Percentiles rank a stretch among this genome's conserved stretches.
phyloP scores from a whole-genome alignment of 2,329 filamentous ascomycete genomes.

The Phialophora expanda region DNA sequence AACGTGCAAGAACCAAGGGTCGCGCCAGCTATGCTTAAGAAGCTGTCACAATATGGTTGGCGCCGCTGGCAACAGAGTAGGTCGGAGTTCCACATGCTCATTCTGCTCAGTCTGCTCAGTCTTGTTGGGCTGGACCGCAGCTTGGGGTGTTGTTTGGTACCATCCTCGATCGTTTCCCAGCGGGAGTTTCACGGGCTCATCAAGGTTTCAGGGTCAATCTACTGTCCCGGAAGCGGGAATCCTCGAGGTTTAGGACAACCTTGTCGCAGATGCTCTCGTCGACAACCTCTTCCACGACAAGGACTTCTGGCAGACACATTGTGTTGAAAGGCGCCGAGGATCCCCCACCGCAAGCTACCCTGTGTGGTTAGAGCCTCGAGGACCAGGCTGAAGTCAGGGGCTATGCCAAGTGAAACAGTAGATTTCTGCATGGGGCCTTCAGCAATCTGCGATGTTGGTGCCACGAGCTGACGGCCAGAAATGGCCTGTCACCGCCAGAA shows the following conservation, averaged over 20 bases:
- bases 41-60: neutral
- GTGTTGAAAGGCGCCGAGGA: neutral
- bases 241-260: neutral
- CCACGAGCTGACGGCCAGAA: slow-evolving; percentile 9
- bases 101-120: neutral
- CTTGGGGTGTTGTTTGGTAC: neutral
- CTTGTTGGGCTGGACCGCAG: neutral
- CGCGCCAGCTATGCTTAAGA: neutral
- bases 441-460: slow-evolving; percentile 16
- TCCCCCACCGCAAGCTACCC: neutral
- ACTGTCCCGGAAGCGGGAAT: neutral
- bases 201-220: neutral
- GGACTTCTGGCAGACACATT: neutral
- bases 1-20: neutral
- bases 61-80: neutral
- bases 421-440: slow-evolving; percentile 30
- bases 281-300: neutral
- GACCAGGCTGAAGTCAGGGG: slow-evolving; percentile 14
- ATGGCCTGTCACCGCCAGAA: slow-evolving; percentile 4
- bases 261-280: neutral
- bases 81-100: neutral
- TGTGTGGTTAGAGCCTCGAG: slow-evolving; percentile 5
- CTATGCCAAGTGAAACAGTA: slow-evolving; percentile 28
- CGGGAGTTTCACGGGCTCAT: too few species aligned
- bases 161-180: neutral